These are phyloP conservation scores for Adansonia gregorii DNA, from an alignment of 441 rosid species.

Conservation along the genomic window DNA sequence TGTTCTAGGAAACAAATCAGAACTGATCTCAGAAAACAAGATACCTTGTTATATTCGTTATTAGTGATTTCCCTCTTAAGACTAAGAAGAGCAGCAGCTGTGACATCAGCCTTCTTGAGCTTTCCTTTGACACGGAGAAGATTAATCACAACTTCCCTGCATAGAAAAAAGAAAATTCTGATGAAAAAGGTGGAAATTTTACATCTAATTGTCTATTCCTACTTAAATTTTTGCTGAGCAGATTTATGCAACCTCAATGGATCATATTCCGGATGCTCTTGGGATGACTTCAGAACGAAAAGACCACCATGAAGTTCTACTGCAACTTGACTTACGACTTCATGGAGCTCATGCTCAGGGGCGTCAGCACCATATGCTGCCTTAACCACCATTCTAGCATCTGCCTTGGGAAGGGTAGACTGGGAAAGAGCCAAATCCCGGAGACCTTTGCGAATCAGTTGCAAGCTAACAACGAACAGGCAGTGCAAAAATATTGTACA, in stretches of 20 bases:
- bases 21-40: constrained; percentile 13
- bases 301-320: constrained; percentile 62
- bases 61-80: constrained; percentile 51
- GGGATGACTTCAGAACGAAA: constrained; percentile 68
- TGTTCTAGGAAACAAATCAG: not conserved
- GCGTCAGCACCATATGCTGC: constrained; percentile 72
- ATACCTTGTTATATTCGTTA: constrained; percentile 68
- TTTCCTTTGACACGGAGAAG: constrained; percentile 55
- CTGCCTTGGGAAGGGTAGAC: constrained; percentile 68
- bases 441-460: constrained; percentile 63
- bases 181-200: constrained; percentile 10
- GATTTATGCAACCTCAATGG: constrained; percentile 53
- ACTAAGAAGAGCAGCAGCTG: constrained; percentile 48
- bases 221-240: constrained; percentile 8
- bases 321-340: constrained; percentile 63
- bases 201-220: not conserved
- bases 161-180: constrained; percentile 4
- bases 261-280: constrained; percentile 72
- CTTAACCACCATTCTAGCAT: constrained; percentile 54
- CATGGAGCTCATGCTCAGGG: constrained; percentile 55
- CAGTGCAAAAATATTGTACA: constrained; percentile 4
- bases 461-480: constrained; percentile 54
- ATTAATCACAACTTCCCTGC: constrained; percentile 68
- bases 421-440: constrained; percentile 67
- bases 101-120: constrained; percentile 70